These are phyloP conservation scores for Kurtzmaniella quercitrusa DNA, from an alignment of 1,139 yeast species.

Conservation along the genomic window DNA sequence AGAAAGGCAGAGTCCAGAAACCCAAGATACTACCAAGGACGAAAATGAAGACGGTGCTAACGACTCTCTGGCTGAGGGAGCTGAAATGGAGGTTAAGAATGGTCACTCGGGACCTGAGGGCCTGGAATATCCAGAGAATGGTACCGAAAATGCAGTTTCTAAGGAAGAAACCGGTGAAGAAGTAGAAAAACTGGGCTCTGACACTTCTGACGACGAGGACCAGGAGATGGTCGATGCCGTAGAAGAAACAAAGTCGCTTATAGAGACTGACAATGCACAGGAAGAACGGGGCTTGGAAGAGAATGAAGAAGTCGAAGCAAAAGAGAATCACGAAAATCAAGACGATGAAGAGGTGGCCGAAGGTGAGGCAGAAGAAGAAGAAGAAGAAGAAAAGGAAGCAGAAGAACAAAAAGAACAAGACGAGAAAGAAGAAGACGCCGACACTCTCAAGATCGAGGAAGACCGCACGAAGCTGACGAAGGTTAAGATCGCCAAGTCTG, in stretches of 20 bases:
- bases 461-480: too few relatives aligned
- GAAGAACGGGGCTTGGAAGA: constrained; percentile 2
- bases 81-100: too few relatives aligned
- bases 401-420: constrained; percentile 2
- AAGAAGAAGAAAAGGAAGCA: constrained; percentile 4
- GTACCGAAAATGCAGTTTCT: too few relatives aligned
- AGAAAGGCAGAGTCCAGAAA: too few relatives aligned
- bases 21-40: too few relatives aligned
- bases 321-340: constrained; percentile 4
- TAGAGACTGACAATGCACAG: neutral
- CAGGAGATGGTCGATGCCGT: neutral
- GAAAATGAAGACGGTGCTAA: too few relatives aligned
- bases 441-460: too few relatives aligned
- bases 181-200: neutral
- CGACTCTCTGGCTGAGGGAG: too few relatives aligned
- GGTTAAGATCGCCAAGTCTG: too few relatives aligned
- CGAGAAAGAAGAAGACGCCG: constrained; percentile 6
- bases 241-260: neutral
- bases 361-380: constrained; percentile 5
- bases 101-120: too few relatives aligned
- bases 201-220: neutral
- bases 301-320: neutral
- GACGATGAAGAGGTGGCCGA: constrained; percentile 3
- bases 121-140: too few relatives aligned
- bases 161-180: neutral